Evolutionary conservation across 306 rosid species (phyloP).

Genomic region (Glycine latifolia): DNA sequence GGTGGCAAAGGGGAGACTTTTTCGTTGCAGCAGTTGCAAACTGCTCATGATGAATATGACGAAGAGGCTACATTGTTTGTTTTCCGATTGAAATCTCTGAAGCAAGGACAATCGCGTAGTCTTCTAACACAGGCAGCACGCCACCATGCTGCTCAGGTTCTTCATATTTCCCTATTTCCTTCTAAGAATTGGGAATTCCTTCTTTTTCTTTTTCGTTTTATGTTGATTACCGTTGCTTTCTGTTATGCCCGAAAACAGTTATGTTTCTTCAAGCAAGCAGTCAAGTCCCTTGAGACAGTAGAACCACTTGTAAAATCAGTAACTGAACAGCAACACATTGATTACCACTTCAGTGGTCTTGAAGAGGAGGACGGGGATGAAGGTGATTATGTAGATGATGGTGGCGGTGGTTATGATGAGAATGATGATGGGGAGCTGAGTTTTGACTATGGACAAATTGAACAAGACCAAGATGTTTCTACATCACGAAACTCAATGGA

Average conservation of each 20-base stretch:
- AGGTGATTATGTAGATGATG: slow-evolving; percentile 57
- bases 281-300: slow-evolving; percentile 82
- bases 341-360: slow-evolving; percentile 86
- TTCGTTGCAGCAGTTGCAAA: slow-evolving; percentile 76
- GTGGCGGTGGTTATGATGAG: slow-evolving; percentile 57
- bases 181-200: slow-evolving; percentile 20
- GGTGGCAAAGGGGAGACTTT: slow-evolving; percentile 75
- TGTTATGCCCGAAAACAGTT: slow-evolving; percentile 63
- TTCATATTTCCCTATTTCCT: slow-evolving; percentile 27
- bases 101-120: slow-evolving; percentile 96
- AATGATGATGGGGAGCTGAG: slow-evolving; percentile 89
- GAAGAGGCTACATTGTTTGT: slow-evolving; percentile 92
- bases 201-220: slow-evolving; percentile 32
- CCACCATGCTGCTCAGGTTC: slow-evolving; percentile 99
- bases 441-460: slow-evolving; percentile 78
- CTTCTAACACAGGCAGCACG: slow-evolving; percentile 99
- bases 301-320: slow-evolving; percentile 88
- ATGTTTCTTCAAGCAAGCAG: slow-evolving; percentile 87
- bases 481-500: slow-evolving; percentile 70
- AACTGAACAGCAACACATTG: slow-evolving; percentile 90
- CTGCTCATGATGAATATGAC: slow-evolving; percentile 92
- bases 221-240: slow-evolving; percentile 43
- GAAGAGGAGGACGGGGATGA: slow-evolving; percentile 74
- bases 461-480: slow-evolving; percentile 65
- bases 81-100: slow-evolving; percentile 95